Evolutionary conservation across 176 grass and related monocot genomes (phyloP).

Genomic region (Lolium rigidum): DNA sequence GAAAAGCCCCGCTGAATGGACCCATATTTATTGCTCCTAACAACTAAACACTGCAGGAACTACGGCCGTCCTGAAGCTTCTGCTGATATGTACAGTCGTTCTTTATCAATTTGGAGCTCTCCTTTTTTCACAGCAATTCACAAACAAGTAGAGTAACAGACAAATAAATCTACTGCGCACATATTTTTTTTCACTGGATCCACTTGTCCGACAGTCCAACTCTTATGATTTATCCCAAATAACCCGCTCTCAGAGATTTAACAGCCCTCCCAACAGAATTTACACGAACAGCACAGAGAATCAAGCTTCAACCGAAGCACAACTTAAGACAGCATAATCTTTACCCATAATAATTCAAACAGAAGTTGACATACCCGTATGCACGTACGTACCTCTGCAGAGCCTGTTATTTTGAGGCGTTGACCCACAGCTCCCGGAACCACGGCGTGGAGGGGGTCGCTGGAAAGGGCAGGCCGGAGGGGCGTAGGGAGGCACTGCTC

Average conservation of each 20-base stretch:
- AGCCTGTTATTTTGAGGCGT: slow-evolving; percentile 47
- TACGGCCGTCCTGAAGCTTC: neutral
- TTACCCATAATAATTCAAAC: neutral
- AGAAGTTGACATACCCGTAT: neutral
- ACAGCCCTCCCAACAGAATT: slow-evolving; percentile 8
- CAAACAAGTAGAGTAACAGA: neutral
- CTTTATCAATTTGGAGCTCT: neutral
- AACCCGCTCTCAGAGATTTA: neutral
- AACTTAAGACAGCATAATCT: neutral
- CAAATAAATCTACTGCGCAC: neutral
- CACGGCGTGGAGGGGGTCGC: slow-evolving; percentile 54
- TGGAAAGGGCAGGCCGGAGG: slow-evolving; percentile 47
- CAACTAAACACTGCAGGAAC: neutral
- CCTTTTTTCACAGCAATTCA: too few relatives aligned
- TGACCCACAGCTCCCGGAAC: slow-evolving; percentile 77
- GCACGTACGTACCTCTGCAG: slow-evolving; percentile 14
- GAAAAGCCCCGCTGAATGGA: neutral
- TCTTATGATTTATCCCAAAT: neutral
- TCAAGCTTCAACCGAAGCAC: neutral
- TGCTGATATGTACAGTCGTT: neutral
- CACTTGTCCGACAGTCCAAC: neutral
- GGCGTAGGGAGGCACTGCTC: slow-evolving; percentile 15
- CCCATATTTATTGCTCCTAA: neutral
- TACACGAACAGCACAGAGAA: neutral
- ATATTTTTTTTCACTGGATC: neutral